Evolutionary conservation across 306 rosid species (phyloP), one percentile per base, ranked within the genome.

Genomic region (Quillaja saponaria): DNA sequence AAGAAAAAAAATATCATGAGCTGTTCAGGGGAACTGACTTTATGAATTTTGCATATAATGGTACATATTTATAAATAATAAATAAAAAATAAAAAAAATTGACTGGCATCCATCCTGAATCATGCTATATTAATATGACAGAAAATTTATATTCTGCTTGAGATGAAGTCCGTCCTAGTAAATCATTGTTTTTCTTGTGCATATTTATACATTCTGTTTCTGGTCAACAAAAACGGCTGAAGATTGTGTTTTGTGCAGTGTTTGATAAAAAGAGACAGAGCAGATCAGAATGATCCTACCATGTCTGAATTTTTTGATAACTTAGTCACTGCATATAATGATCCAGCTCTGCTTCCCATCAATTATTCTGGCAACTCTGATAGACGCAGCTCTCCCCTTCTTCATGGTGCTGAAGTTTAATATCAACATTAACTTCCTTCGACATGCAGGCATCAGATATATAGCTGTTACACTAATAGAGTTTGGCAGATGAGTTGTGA

Each of bases 261-360:
- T 77, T 69, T 90, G 81, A 74, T 67, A 21, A 87, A 84, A 77
- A 90, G 80, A 78, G 97, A 90, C 61, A 76, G 76, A 79, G 82
- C 74, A 61, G 90, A 86, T 55, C 58, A 72, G 68, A 79, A 73
- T 16, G 81, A 80, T 58, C 67, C 75, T 38, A 63, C 75, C 41
- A 68, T 80, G 67, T 60, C 74, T 39, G 88, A 72, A 64, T 90
- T 84, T 69, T 84, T 67, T 51, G 74, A 79, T 21, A 77, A 77
- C 11, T 49, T 90, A 59, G 74, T 20, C 38, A 58, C 66, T 59
- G 90, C 90, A 8, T 90, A 90, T 50, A 63, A 56, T 44, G 92
- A 84, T 81, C 95, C 95, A 47, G 80, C 81, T 59, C 37, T 90
- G 62, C 38, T 34, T 71, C 85, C 88, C 59, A 61, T 39, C 10